phyloP scores from a whole-genome alignment of 2,329 filamentous ascomycete genomes.

The Cercospora janseana region DNA sequence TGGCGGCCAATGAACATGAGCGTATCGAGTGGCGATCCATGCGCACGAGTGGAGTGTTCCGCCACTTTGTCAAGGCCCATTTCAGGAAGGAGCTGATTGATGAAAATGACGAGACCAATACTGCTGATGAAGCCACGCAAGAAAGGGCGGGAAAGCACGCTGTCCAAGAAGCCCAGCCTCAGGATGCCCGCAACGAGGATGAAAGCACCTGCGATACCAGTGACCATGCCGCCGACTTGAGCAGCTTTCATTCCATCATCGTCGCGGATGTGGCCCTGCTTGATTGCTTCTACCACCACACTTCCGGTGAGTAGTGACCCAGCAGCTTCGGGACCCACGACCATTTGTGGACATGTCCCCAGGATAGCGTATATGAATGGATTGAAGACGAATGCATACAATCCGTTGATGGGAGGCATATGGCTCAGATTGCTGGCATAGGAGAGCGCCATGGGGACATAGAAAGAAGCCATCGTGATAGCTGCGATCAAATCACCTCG shows the following conservation, averaged over 20 bases:
- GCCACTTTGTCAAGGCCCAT: slow-evolving; percentile 71
- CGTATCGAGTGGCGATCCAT: slow-evolving; percentile 85
- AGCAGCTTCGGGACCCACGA: slow-evolving; percentile 91
- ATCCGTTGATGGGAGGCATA: slow-evolving; percentile 85
- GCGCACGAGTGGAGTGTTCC: slow-evolving; percentile 62
- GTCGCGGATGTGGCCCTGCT: slow-evolving; percentile 62
- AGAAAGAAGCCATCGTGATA: slow-evolving; percentile 96
- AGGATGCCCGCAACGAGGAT: slow-evolving; percentile 85
- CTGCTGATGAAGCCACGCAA: slow-evolving; percentile 94
- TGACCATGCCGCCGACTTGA: slow-evolving; percentile 80
- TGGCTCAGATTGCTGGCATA: slow-evolving; percentile 90
- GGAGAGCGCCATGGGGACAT: slow-evolving; percentile 94
- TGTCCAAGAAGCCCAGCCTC: slow-evolving; percentile 87
- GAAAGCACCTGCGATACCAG: slow-evolving; percentile 81
- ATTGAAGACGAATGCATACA: slow-evolving; percentile 92
- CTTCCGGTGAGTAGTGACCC: slow-evolving; percentile 87
- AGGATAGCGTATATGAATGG: slow-evolving; percentile 87
- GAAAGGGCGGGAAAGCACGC: slow-evolving; percentile 88
- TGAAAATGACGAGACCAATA: slow-evolving; percentile 92
- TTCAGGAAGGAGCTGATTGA: slow-evolving; percentile 91
- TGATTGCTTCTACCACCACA: slow-evolving; percentile 75
- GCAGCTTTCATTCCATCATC: slow-evolving; percentile 72
- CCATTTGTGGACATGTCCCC: slow-evolving; percentile 87
- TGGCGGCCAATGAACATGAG: slow-evolving; percentile 74
- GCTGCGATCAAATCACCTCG: slow-evolving; percentile 85